phyloP scores from a whole-genome alignment of 2,329 filamentous ascomycete genomes.

The Fusarium agapanthi region DNA sequence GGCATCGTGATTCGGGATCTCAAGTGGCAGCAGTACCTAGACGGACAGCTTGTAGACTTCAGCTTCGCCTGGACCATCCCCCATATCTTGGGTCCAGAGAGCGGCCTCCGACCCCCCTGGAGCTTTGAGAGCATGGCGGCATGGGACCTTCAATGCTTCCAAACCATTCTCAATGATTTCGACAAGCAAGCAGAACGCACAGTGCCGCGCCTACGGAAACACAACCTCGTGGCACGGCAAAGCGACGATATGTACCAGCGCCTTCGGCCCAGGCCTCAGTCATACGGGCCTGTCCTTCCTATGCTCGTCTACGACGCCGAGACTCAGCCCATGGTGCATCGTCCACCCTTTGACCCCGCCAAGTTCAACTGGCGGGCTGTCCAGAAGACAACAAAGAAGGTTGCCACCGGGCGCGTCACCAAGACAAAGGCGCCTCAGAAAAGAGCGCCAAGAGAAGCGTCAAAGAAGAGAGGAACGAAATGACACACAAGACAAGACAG shows the following conservation, averaged over 20 bases:
- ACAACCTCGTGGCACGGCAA: background rate
- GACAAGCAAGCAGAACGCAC: background rate
- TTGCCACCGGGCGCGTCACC: background rate
- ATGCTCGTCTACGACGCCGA: background rate
- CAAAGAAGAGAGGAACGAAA: background rate
- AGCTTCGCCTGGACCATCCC: slow-evolving; percentile 26
- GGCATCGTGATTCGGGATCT: slow-evolving; percentile 23
- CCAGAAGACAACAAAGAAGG: background rate
- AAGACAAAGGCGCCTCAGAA: background rate
- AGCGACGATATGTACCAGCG: accelerated
- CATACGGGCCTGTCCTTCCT: background rate
- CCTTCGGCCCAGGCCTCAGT: background rate
- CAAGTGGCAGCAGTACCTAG: slow-evolving; percentile 3
- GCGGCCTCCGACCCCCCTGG: slow-evolving; percentile 2
- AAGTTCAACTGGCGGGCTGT: slow-evolving; percentile 6
- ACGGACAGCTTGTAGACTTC: slow-evolving; percentile 6
- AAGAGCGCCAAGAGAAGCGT: background rate
- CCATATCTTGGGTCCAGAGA: background rate
- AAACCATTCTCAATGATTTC: background rate
- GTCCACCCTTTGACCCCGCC: slow-evolving; percentile 7
- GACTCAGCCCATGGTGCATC: background rate
- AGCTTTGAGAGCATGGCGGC: slow-evolving; percentile 22
- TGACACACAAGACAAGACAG: background rate
- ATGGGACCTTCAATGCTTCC: slow-evolving; percentile 8
- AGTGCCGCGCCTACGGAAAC: background rate